Evolutionary conservation across 108 stramenopile species (phyloP), one percentile per base, ranked within the genome.

Genomic region (Seminavis robusta): DNA sequence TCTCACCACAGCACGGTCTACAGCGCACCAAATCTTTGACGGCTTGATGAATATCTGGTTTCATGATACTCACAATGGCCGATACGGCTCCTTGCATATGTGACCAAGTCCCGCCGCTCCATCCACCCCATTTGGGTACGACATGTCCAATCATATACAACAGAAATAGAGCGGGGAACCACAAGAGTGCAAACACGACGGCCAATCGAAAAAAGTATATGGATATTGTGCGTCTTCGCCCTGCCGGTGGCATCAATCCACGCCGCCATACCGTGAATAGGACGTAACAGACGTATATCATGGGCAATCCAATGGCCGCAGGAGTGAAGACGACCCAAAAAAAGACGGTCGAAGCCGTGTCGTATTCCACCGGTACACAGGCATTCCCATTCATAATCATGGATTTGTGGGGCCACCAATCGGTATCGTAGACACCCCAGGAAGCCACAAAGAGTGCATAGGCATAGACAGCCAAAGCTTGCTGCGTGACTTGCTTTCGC

Each of bases 271-370:
- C 33, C n/a, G 17, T 25, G n/a, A 16, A 49, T n/a, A n/a, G n/a
- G n/a, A 49, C 59, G 21, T 6, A 38, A 6, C 47, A 9, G 19
- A 21, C 19, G 47, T 60, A 60, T 10, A 47, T 4, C 5, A 38
- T 19, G 13, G 59, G 59, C 17, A 49, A 33, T 23, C 38, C 59
- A 3, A 26, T 28, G 25, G 48, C 25, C 10, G 48, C 11, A 3
- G 55, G 55, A 43, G 43, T 42, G 41, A 56, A 56, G 55, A 33
- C 55, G 30, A 43, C 28, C 55, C 55, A 56, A 29, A 56, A 56
- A 26, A 56, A 43, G 23, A 56, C 7, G 17, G 31, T 56, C 21
- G 55, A 56, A 6, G 39, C 26, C 4, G 29, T 27, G 24, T 56
- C 55, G 27, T 42, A 27, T 41, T 56, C 55, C 13, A 56, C 27